phyloP scores from a whole-genome alignment of 768 basidiomycete species.

The Phanerochaete carnosa region DNA sequence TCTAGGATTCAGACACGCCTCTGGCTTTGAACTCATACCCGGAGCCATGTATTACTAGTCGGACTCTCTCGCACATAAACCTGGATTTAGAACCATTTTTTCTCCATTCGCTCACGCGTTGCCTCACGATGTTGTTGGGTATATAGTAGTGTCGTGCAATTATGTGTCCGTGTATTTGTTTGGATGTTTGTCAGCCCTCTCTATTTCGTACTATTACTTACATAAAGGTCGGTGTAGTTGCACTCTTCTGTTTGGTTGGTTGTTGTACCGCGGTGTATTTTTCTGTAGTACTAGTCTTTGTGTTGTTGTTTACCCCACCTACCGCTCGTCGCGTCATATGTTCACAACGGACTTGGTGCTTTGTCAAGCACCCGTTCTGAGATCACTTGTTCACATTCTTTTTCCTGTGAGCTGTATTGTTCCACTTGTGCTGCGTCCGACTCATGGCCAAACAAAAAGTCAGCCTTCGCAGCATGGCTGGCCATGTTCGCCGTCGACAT shows the following conservation, averaged over 20 bases:
- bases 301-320: background rate
- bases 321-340: background rate
- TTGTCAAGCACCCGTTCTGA: background rate
- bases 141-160: slow-evolving; percentile 6
- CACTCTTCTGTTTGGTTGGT: background rate
- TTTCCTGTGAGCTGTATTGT: too few relatives aligned
- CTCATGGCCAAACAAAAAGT: too few relatives aligned
- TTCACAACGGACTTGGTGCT: background rate
- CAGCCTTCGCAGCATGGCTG: too few relatives aligned
- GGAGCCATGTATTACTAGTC: slow-evolving; percentile 10
- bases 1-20: background rate
- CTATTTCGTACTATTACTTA: background rate
- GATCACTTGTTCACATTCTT: background rate
- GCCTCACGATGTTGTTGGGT: slow-evolving; percentile 8
- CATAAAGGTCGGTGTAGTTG: background rate
- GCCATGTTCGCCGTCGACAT: too few relatives aligned
- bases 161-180: background rate
- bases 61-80: background rate
- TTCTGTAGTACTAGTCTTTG: background rate
- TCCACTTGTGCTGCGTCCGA: too few relatives aligned
- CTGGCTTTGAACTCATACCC: slow-evolving; percentile 6
- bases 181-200: background rate
- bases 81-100: slow-evolving; percentile 7
- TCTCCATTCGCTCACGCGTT: slow-evolving; percentile 7
- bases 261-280: background rate